Base-by-base conservation (phyloP, 2,329 filamentous ascomycete genomes). In the Pestalotiopsis sp. region DNA sequence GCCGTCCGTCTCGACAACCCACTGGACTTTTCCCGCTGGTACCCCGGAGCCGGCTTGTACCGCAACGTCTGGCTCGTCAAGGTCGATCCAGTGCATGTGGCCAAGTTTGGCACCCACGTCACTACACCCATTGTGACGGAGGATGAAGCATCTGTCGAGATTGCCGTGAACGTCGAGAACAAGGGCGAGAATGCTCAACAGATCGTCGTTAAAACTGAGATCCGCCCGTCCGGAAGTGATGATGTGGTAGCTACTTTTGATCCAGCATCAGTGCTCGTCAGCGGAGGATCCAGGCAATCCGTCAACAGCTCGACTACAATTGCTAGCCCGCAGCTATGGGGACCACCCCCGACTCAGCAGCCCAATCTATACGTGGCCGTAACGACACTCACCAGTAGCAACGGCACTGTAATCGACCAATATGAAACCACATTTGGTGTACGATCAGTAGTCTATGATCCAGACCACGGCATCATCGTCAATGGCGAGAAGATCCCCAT, bases 51-150 rank as follows among this genome's bases (percentile, higher is more conserved):
- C 13, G 85, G 85, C 1, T 76, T 88, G 14, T 87, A 87, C 71
- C 81, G 85, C 1, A 86, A 86, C 67, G 78, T 87, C 3, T 88
- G 85, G 85, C 78, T 88, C 17, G 81, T 82, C 44, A 86, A 83
- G 67, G 81, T 82, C 11, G 75, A 81, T 44, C 73, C 79, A 1
- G 76, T 79, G 0, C 85, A 86, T 68, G 80, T 88, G 3, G 81
- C 75, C 9, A 82, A 87, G 58, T 84, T 77, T 60, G 86, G 85
- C 3, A 86, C 84, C 0, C 83, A 79, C 61, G 77, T 87, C 66
- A 84, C 81, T 1, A 81, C 85, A 6, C 80, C 75, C 13, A 71
- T 76, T 3, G 80, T 88, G 0, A 84, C 86, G 2, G 69, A 75
- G 0, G 67, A 79, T 6, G 80, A 82, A 0, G 85, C 85, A 0